Percentiles rank a stretch among this genome's conserved stretches.
Evolutionary conservation across 805 yeast species (phyloP).

Genomic region (Candida broadrunensis): DNA sequence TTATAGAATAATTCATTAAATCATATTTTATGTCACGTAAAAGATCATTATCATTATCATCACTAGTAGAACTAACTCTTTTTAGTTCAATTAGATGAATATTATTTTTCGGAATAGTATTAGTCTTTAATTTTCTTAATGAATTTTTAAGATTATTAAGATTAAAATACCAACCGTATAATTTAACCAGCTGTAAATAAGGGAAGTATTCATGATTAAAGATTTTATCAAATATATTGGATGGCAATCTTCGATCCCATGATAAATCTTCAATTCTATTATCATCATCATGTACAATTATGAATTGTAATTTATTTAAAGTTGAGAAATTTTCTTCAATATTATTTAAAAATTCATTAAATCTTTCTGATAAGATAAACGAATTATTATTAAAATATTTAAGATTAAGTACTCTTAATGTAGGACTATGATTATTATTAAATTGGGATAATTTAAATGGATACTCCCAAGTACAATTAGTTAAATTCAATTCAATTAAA

Average conservation of each 20-base stretch:
- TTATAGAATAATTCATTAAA: neutral
- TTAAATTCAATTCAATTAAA: slow-evolving; percentile 25
- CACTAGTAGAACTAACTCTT: neutral
- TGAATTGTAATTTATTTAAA: slow-evolving; percentile 1
- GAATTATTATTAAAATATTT: slow-evolving; percentile 25
- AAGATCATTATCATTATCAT: neutral
- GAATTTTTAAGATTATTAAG: neutral
- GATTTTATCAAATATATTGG: slow-evolving; percentile 7
- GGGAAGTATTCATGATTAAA: slow-evolving; percentile 8
- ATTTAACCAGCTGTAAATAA: slow-evolving; percentile 6
- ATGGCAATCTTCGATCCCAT: slow-evolving; percentile 7
- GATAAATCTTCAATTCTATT: slow-evolving; percentile 4
- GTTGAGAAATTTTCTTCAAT: slow-evolving; percentile 11
- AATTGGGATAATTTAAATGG: slow-evolving; percentile 46
- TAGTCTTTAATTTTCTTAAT: neutral
- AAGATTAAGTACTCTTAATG: slow-evolving; percentile 20
- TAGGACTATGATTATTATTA: slow-evolving; percentile 17
- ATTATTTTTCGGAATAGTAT: neutral
- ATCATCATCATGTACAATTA: slow-evolving; percentile 1
- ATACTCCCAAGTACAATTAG: slow-evolving; percentile 55
- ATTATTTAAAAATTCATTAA: slow-evolving; percentile 22
- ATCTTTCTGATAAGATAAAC: slow-evolving; percentile 37
- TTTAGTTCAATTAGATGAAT: neutral
- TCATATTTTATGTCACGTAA: neutral
- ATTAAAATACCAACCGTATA: slow-evolving; percentile 12